Evolutionary conservation across 2,329 filamentous ascomycete genomes (phyloP).

Genomic region (Calonectria montana): DNA sequence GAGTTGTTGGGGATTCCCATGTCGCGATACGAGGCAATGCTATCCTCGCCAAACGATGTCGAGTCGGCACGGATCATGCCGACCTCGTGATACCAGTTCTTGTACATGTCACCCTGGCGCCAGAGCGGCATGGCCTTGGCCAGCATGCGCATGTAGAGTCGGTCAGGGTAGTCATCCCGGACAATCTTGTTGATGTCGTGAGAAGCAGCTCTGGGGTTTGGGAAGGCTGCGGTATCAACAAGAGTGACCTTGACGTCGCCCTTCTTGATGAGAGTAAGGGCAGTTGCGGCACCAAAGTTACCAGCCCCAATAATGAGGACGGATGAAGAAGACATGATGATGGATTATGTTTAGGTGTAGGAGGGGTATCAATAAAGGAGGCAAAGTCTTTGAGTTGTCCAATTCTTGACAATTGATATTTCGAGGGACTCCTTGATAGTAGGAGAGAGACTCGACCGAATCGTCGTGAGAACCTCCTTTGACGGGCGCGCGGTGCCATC

Average conservation of each 20-base stretch:
- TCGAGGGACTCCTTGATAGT: conserved; percentile 26
- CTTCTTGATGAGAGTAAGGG: conserved; percentile 48
- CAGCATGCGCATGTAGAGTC: conserved; percentile 54
- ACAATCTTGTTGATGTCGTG: conserved; percentile 61
- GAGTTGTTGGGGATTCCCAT: conserved; percentile 54
- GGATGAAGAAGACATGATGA: conserved; percentile 30
- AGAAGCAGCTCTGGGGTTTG: conserved; percentile 55
- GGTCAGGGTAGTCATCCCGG: conserved; percentile 55
- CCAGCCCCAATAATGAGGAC: conserved; percentile 56
- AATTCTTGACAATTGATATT: conserved; percentile 22
- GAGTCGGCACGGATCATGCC: conserved; percentile 62
- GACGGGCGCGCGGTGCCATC: conserved; percentile 28
- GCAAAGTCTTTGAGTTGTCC: conserved; percentile 19
- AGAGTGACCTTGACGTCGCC: conserved; percentile 47
- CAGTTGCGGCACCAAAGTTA: conserved; percentile 58
- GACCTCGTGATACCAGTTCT: conserved; percentile 65
- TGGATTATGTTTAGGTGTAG: conserved; percentile 6
- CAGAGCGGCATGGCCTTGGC: conserved; percentile 54
- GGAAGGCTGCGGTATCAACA: conserved; percentile 49
- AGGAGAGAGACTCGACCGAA: conserved; percentile 31
- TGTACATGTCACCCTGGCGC: conserved; percentile 61
- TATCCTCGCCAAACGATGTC: conserved; percentile 56
- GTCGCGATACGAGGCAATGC: conserved; percentile 53
- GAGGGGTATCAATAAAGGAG: background rate
- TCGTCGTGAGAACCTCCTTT: conserved; percentile 15